Percentiles rank a stretch among this genome's conserved stretches.
Conservation (phyloP, 2,329 filamentous ascomycete genomes). For the Ophiocordyceps robertsii region DNA sequence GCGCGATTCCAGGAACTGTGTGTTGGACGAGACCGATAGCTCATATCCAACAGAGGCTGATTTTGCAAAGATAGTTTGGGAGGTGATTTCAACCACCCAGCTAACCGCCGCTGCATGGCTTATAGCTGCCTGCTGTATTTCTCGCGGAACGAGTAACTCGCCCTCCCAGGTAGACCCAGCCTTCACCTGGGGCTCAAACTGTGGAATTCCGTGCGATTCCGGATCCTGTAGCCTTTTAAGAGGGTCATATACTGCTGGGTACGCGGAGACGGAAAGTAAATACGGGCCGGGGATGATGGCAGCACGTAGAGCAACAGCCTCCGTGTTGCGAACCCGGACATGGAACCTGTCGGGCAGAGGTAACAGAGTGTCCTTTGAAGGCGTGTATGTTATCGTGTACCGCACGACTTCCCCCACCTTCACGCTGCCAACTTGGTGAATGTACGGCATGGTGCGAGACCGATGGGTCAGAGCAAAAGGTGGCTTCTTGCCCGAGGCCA, state of each 20-base stretch:
- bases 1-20: slow-evolving; percentile 55
- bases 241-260: slow-evolving; percentile 71
- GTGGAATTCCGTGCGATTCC: slow-evolving; percentile 61
- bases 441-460: slow-evolving; percentile 71
- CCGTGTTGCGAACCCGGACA: slow-evolving; percentile 85
- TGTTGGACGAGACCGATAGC: slow-evolving; percentile 70
- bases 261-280: slow-evolving; percentile 74
- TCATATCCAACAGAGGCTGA: slow-evolving; percentile 84
- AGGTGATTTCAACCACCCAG: slow-evolving; percentile 86
- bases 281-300: slow-evolving; percentile 96
- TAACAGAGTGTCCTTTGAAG: slow-evolving; percentile 75
- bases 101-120: slow-evolving; percentile 40
- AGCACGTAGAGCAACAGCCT: slow-evolving; percentile 76
- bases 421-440: slow-evolving; percentile 82
- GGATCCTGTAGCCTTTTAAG: slow-evolving; percentile 63
- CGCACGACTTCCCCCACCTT: slow-evolving; percentile 91
- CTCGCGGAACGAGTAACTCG: slow-evolving; percentile 65
- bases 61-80: slow-evolving; percentile 86
- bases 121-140: slow-evolving; percentile 55
- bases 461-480: no score
- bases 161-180: slow-evolving; percentile 80
- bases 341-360: slow-evolving; percentile 71
- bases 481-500: no score
- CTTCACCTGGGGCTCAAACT: slow-evolving; percentile 94
- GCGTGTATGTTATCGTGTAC: slow-evolving; percentile 86